Evolutionary conservation across 2,329 filamentous ascomycete genomes (phyloP).

Genomic region (Amauroascus niger): DNA sequence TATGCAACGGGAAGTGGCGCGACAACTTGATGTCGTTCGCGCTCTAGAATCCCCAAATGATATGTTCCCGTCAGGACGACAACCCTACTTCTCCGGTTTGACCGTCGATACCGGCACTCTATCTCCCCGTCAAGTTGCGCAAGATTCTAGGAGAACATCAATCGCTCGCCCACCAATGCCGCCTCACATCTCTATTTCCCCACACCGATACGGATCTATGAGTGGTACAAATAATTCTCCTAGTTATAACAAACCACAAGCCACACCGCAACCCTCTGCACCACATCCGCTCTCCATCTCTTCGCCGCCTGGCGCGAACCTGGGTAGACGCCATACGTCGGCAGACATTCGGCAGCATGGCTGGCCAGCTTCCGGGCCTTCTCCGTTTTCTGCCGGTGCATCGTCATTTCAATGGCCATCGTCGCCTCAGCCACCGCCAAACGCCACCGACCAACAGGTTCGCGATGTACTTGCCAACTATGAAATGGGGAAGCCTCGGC

Average conservation of each 20-base stretch:
- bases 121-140: constrained; percentile 76
- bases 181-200: constrained; percentile 67
- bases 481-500: constrained; percentile 49
- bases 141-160: constrained; percentile 65
- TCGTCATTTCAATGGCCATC: constrained; percentile 56
- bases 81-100: constrained; percentile 54
- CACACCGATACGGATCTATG: constrained; percentile 81
- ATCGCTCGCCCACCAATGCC: constrained; percentile 66
- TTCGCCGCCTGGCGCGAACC: constrained; percentile 52
- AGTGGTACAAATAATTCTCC: constrained; percentile 56
- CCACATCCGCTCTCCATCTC: constrained; percentile 52
- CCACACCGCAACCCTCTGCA: constrained; percentile 52
- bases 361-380: constrained; percentile 51
- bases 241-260: constrained; percentile 60
- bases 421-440: constrained; percentile 48
- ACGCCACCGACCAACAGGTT: constrained; percentile 51
- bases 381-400: constrained; percentile 57
- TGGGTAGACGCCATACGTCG: constrained; percentile 80
- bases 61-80: constrained; percentile 52
- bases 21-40: constrained; percentile 51
- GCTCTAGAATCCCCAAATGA: constrained; percentile 55
- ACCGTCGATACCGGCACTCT: constrained; percentile 59
- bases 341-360: constrained; percentile 88
- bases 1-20: constrained; percentile 55
- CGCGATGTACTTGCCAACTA: constrained; percentile 56